Conservation (phyloP, 768 basidiomycete genomes). For the Kwoniella botswanensis region DNA sequence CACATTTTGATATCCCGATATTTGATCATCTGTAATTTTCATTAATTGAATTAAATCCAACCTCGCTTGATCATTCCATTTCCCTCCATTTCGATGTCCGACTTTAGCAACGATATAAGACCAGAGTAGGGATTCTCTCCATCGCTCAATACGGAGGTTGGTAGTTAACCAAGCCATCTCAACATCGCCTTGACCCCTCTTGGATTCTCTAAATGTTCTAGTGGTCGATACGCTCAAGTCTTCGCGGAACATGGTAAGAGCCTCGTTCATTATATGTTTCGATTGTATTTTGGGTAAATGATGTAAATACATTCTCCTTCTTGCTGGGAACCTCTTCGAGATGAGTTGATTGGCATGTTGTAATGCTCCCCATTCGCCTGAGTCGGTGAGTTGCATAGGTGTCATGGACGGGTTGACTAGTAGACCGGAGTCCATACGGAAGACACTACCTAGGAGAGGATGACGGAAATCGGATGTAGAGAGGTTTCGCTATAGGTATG, state of each 20-base stretch:
- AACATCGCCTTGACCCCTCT: constrained; percentile 43
- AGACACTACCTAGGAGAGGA: constrained; percentile 47
- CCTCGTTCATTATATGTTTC: constrained; percentile 42
- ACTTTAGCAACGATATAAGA: constrained; percentile 49
- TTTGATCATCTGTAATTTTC: constrained; percentile 10
- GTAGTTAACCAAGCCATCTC: constrained; percentile 51
- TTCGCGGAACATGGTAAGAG: constrained; percentile 44
- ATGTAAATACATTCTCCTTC: constrained; percentile 44
- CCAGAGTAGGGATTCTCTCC: constrained; percentile 57
- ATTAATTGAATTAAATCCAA: constrained; percentile 36
- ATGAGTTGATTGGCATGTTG: constrained; percentile 50
- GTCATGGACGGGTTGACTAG: constrained; percentile 36
- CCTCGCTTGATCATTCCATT: constrained; percentile 40
- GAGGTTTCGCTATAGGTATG: constrained; percentile 19
- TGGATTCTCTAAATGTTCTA: constrained; percentile 46
- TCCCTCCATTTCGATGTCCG: constrained; percentile 34
- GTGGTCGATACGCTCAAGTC: constrained; percentile 44
- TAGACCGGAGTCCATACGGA: constrained; percentile 45
- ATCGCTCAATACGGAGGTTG: constrained; percentile 51
- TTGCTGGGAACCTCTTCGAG: constrained; percentile 44
- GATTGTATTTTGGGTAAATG: constrained; percentile 53
- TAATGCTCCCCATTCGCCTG: constrained; percentile 56
- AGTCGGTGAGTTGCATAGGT: constrained; percentile 28
- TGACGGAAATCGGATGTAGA: constrained; percentile 50
- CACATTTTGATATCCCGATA: constrained; percentile 10